phyloP scores from a whole-genome alignment of 176 grass and related monocot species.

The Olyra latifolia region DNA sequence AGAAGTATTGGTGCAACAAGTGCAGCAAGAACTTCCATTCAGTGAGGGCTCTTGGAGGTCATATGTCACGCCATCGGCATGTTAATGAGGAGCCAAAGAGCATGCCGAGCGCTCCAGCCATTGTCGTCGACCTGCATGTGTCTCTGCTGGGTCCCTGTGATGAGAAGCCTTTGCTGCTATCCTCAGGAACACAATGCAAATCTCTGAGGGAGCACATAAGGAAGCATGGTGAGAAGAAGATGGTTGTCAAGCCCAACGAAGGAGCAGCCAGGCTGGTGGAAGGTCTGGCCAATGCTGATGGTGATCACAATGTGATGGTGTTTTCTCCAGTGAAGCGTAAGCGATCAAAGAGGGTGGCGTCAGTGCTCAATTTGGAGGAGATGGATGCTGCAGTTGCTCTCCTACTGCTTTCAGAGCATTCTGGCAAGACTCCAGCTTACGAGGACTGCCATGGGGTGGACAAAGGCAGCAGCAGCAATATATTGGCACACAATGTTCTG shows the following conservation, averaged over 20 bases:
- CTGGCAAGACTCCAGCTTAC: slow-evolving; percentile 13
- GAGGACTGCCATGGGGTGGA: slow-evolving; percentile 13
- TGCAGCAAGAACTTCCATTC: slow-evolving; percentile 45
- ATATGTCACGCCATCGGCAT: slow-evolving; percentile 52
- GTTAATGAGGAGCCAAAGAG: slow-evolving; percentile 6
- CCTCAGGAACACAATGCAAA: slow-evolving; percentile 1
- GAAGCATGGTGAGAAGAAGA: slow-evolving; percentile 10
- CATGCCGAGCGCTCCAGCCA: background rate
- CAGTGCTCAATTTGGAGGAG: slow-evolving; percentile 10
- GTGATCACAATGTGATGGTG: slow-evolving; percentile 1
- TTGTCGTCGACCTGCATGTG: background rate
- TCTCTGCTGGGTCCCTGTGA: slow-evolving; percentile 16
- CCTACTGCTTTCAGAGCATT: slow-evolving; percentile 24
- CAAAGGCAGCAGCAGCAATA: background rate
- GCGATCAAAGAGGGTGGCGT: slow-evolving; percentile 23
- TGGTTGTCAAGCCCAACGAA: slow-evolving; percentile 11
- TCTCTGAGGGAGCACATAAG: slow-evolving; percentile 12
- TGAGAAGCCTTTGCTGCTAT: slow-evolving; percentile 1
- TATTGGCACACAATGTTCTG: background rate
- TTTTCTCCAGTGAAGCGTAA: slow-evolving; percentile 35
- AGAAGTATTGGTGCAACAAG: slow-evolving; percentile 38
- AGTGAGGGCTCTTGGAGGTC: slow-evolving; percentile 53
- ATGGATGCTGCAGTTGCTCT: slow-evolving; percentile 40
- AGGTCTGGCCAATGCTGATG: background rate
- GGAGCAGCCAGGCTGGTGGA: slow-evolving; percentile 11